phyloP scores from a whole-genome alignment of 208 protist species.

The Trichomonas vaginalis region DNA sequence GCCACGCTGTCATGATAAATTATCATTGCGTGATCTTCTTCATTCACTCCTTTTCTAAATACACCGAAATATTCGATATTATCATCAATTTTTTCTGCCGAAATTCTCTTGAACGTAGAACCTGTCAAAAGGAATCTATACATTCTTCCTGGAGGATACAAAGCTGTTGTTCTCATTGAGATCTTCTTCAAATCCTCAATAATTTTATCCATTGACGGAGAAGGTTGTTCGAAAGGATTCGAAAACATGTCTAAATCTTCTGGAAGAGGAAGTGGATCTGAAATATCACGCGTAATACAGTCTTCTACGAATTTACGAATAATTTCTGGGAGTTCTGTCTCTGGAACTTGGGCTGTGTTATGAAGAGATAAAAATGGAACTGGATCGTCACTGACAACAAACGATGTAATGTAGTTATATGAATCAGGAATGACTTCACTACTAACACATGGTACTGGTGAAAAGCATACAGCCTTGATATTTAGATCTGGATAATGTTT shows the following conservation, averaged over 20 bases:
- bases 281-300: not conserved
- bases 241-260: not conserved
- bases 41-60: not conserved
- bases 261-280: not conserved
- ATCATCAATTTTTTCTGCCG: not conserved
- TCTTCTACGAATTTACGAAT: not conserved
- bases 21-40: not conserved
- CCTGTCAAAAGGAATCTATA: not conserved
- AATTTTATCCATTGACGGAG: not conserved
- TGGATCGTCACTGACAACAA: not conserved
- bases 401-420: not conserved
- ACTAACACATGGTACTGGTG: not conserved
- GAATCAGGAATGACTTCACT: not conserved
- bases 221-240: not conserved
- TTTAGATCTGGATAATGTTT: not conserved
- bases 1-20: not conserved
- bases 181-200: not conserved
- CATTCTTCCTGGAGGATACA: not conserved
- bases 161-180: not conserved
- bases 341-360: not conserved
- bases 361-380: not conserved
- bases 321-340: not conserved
- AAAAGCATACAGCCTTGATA: not conserved
- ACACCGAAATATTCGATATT: not conserved
- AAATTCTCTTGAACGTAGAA: not conserved